Conservation (phyloP, 2,329 filamentous ascomycete species). For the Pestalotiopsis sp. region DNA sequence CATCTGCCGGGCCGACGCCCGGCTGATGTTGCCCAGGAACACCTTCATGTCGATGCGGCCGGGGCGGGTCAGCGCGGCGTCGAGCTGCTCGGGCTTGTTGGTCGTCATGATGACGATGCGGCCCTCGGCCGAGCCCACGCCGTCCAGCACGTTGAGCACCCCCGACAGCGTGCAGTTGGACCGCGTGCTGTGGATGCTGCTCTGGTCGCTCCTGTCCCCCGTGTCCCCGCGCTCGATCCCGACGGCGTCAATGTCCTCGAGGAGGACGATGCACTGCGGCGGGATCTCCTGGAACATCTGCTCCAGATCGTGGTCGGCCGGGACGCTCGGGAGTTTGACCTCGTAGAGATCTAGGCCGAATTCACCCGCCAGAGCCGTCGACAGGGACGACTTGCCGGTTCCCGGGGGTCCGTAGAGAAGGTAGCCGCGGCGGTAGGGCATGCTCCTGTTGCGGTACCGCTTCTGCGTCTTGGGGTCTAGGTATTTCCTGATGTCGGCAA, state of each 20-base stretch:
- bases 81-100: slow-evolving; percentile 62
- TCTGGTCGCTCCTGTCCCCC: slow-evolving; percentile 25
- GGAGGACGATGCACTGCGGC: slow-evolving; percentile 53
- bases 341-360: slow-evolving; percentile 56
- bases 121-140: slow-evolving; percentile 65
- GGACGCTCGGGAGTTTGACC: slow-evolving; percentile 44
- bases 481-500: slow-evolving; percentile 55
- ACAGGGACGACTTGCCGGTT: slow-evolving; percentile 44
- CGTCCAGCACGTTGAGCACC: slow-evolving; percentile 66
- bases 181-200: slow-evolving; percentile 20
- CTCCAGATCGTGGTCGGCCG: slow-evolving; percentile 51
- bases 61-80: slow-evolving; percentile 60
- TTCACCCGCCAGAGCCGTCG: slow-evolving; percentile 52
- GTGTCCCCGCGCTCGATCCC: slow-evolving; percentile 41
- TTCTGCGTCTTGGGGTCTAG: slow-evolving; percentile 45
- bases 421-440: slow-evolving; percentile 60
- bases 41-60: slow-evolving; percentile 65
- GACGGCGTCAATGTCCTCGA: slow-evolving; percentile 58
- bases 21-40: slow-evolving; percentile 38
- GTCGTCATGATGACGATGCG: slow-evolving; percentile 70
- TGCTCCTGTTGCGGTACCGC: slow-evolving; percentile 67
- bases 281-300: slow-evolving; percentile 54
- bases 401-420: slow-evolving; percentile 34
- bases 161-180: slow-evolving; percentile 58
- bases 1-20: slow-evolving; percentile 35